phyloP scores from a whole-genome alignment of 2,329 filamentous ascomycete genomes.

The Venturia aucupariae region DNA sequence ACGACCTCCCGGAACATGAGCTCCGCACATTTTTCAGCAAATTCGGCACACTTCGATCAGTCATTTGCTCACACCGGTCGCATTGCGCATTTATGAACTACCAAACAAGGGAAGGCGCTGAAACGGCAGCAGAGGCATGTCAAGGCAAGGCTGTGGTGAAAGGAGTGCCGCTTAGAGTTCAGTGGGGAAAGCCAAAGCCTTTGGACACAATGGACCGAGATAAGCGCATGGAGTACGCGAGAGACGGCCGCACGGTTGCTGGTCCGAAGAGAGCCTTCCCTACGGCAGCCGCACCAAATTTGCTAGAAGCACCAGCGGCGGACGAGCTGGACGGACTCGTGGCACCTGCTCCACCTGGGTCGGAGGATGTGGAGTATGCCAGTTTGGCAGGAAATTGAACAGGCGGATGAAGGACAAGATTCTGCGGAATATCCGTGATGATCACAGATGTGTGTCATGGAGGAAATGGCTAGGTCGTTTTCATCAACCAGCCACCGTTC shows the following conservation, averaged over 20 bases:
- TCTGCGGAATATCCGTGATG: not conserved
- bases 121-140: conserved; percentile 73
- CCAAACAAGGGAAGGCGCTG: conserved; percentile 71
- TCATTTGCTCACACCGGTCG: conserved; percentile 93
- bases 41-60: conserved; percentile 81
- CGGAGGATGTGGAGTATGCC: conserved; percentile 70
- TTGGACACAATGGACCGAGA: conserved; percentile 87
- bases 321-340: conserved; percentile 35
- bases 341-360: conserved; percentile 65
- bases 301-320: conserved; percentile 38
- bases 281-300: conserved; percentile 4
- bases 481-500: not conserved
- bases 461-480: not conserved
- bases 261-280: conserved; percentile 17
- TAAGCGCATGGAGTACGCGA: conserved; percentile 68
- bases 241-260: conserved; percentile 55
- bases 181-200: conserved; percentile 88
- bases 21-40: conserved; percentile 82
- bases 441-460: not conserved
- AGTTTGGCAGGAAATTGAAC: conserved; percentile 73
- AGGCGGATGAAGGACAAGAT: not conserved
- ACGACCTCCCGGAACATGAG: conserved; percentile 88
- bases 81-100: conserved; percentile 98
- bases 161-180: conserved; percentile 79
- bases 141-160: conserved; percentile 84